Conservation (phyloP, 805 yeast species). For the Kurtzmaniella fragi region DNA sequence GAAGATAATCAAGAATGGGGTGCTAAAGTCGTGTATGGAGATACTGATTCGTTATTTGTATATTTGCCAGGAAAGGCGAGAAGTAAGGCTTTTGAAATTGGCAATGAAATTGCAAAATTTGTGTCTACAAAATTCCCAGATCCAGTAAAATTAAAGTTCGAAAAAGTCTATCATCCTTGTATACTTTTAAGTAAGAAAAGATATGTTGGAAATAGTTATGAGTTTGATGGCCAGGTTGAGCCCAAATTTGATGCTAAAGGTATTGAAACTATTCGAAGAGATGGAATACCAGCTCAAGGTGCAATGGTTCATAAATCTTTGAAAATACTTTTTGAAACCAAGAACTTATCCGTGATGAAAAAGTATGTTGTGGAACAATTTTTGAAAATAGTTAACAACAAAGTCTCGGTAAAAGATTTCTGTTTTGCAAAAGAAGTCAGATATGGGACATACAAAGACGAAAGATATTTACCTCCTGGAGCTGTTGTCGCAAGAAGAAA, state of each 20-base stretch:
- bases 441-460: constrained; percentile 76
- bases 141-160: constrained; percentile 82
- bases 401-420: constrained; percentile 71
- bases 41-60: constrained; percentile 91
- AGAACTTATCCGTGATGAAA: constrained; percentile 68
- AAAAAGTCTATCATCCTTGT: constrained; percentile 88
- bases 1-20: constrained; percentile 59
- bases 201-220: constrained; percentile 84
- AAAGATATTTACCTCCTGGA: constrained; percentile 79
- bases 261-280: constrained; percentile 89
- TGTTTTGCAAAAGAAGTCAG: constrained; percentile 90
- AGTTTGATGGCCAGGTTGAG: constrained; percentile 43
- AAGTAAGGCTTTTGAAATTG: constrained; percentile 73
- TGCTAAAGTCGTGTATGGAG: constrained; percentile 94
- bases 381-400: constrained; percentile 54
- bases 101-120: constrained; percentile 59
- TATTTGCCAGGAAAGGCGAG: constrained; percentile 79
- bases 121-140: constrained; percentile 68
- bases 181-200: constrained; percentile 77
- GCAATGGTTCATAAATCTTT: constrained; percentile 70
- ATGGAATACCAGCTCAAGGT: constrained; percentile 91
- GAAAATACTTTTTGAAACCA: constrained; percentile 63
- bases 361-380: constrained; percentile 62
- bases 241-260: constrained; percentile 94
- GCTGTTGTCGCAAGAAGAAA: constrained; percentile 71